Conservation (phyloP, 257 asterid species). For the Jasminum sambac region DNA sequence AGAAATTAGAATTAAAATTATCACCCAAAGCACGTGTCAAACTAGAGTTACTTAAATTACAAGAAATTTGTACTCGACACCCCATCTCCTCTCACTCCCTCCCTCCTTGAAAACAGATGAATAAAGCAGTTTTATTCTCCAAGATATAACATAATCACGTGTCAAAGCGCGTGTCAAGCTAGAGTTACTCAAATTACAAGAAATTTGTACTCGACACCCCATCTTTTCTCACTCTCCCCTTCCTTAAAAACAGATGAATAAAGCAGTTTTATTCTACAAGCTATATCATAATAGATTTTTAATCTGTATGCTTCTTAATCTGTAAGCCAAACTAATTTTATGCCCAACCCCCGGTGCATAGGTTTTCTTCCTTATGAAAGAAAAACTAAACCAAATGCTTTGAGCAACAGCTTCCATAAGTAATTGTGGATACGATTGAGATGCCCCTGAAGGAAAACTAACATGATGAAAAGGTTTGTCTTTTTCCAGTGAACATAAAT, state of each 20-base stretch:
- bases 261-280: neutral
- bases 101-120: neutral
- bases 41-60: neutral
- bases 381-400: constrained; percentile 15
- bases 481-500: neutral
- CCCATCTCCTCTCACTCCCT: neutral
- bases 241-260: neutral
- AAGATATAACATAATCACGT: neutral
- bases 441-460: constrained; percentile 8
- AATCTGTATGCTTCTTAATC: neutral
- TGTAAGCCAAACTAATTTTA: neutral
- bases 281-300: neutral
- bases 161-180: neutral
- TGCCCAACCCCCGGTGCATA: neutral
- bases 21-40: neutral
- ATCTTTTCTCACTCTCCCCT: neutral
- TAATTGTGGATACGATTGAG: constrained; percentile 5
- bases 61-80: neutral
- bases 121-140: neutral
- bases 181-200: neutral
- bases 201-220: neutral
- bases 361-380: constrained; percentile 11
- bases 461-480: constrained; percentile 3
- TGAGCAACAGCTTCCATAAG: constrained; percentile 4
- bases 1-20: neutral